Conservation (phyloP, 2,329 filamentous ascomycete genomes). For the Golovinomyces cichoracearum region DNA sequence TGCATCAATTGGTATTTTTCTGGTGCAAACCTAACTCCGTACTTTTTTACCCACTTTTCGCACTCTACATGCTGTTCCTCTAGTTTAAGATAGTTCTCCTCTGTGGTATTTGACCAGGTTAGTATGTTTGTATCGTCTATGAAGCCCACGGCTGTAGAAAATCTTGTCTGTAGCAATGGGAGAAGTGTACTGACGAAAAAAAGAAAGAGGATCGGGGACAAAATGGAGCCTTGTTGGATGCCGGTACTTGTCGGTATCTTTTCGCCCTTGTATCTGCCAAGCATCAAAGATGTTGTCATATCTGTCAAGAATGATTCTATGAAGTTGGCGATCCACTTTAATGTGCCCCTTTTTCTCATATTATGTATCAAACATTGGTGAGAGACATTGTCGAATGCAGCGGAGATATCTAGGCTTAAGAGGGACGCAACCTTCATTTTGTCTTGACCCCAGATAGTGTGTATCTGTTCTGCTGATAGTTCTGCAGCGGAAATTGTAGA, state of each 20-base stretch:
- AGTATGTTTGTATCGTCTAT: not conserved
- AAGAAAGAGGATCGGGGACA: not conserved
- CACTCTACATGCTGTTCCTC: not conserved
- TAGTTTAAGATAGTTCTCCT: not conserved
- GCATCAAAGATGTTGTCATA: not conserved
- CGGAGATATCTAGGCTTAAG: constrained; percentile 6
- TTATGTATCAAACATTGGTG: constrained; percentile 1
- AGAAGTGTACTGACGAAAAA: not conserved
- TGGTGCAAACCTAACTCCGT: not conserved
- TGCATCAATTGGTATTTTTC: constrained; percentile 1
- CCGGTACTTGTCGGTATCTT: not conserved
- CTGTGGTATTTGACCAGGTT: not conserved
- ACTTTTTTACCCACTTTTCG: not conserved
- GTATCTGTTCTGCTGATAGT: not conserved
- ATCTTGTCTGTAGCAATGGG: not conserved
- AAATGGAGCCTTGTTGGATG: not conserved
- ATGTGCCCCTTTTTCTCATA: not conserved
- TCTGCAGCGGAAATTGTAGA: not conserved
- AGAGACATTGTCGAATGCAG: constrained; percentile 7
- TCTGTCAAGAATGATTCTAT: not conserved
- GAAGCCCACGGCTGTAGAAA: not conserved
- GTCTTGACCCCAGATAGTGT: not conserved
- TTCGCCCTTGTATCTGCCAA: not conserved
- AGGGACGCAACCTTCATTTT: constrained; percentile 3
- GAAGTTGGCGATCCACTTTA: not conserved